Base-by-base conservation (phyloP, 2,329 filamentous ascomycete genomes). In the Dactylellina cionopaga region DNA sequence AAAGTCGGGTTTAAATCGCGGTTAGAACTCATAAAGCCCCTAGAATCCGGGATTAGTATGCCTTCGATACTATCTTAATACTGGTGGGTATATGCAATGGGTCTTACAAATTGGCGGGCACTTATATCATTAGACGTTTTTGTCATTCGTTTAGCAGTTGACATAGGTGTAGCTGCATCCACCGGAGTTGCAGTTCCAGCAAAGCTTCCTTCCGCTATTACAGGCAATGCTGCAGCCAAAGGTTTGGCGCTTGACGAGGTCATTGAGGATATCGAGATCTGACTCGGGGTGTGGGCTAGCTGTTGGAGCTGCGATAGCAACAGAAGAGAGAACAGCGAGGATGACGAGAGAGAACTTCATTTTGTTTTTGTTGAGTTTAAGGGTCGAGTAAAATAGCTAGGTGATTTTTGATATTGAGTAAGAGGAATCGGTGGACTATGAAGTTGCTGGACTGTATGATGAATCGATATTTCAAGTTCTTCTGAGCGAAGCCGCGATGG, bases 311-410 rank as follows among this genome's bases (percentile, higher is more conserved):
- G 63, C 63, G 44, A 59, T 68, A 24, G 54, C 63, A 29, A 54
- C 35, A 35, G 54, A 25, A 37, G 46, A 29, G 25, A 68, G 44
- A 19, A 46, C 46, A 19, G 54, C 27, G 22, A 68, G 19, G 39
- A 68, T 46, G 25, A 68, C 29, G 25, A 59, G 11, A 27, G 63
- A 68, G 52, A 68, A 46, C 63, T 68, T 68, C 63, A 68, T 68
- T 44, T 59, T 68, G 27, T n/a, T 25, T 54, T n/a, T 17, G 39
- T 54, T 54, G 13, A n/a, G n/a, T 54, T 64, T 17, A 4, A 24
- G 5, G 41, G 10, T 47, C 35, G 11, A 22, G 31, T 25, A 37
- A 43, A 19, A 7, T 54, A 13, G 47, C 31, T 41, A 29, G 24
- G n/a, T 24, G 33, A 9, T 29, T 15, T 25, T n/a, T n/a, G n/a